Conservation (phyloP, 495 filamentous ascomycete species). For the Podospora conica region DNA sequence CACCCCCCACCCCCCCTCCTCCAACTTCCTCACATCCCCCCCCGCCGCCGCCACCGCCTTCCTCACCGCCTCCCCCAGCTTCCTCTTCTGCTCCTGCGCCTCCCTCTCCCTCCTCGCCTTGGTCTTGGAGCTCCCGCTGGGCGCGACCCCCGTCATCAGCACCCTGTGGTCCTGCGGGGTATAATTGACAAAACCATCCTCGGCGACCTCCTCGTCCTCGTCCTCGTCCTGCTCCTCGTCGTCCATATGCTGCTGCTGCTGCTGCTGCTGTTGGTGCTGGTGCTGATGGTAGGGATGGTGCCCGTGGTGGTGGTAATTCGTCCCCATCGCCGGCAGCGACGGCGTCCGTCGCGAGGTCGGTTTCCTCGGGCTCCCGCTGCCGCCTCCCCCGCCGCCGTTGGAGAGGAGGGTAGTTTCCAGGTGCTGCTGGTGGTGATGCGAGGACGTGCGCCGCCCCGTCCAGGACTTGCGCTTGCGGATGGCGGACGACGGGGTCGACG, state of each 20-base stretch:
- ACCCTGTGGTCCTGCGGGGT: constrained; percentile 73
- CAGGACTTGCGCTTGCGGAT: constrained; percentile 25
- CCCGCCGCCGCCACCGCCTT: constrained; percentile 71
- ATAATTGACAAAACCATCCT: constrained; percentile 81
- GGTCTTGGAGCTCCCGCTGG: constrained; percentile 85
- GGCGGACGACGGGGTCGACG: constrained; percentile 4
- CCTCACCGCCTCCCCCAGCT: constrained; percentile 65
- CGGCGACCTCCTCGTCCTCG: constrained; percentile 15
- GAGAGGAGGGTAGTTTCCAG: neutral
- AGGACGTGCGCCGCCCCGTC: constrained; percentile 12
- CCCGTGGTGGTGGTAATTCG: neutral
- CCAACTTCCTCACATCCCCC: constrained; percentile 57
- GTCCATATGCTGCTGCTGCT: neutral
- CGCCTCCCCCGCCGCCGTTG: no score
- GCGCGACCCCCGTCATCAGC: constrained; percentile 87
- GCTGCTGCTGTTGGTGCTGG: neutral
- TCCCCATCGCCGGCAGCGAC: neutral
- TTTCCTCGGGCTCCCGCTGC: neutral
- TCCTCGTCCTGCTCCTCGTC: neutral
- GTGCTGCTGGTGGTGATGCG: constrained; percentile 1
- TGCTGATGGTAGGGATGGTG: neutral
- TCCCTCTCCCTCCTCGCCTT: constrained; percentile 86
- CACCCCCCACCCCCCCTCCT: constrained; percentile 1
- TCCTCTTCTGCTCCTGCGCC: constrained; percentile 69
- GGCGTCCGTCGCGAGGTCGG: neutral